A percentile compares a stretch with the other conserved stretches of the same genome.
phyloP scores from a whole-genome alignment of 768 basidiomycete species.

The Butyriboletus loyo region DNA sequence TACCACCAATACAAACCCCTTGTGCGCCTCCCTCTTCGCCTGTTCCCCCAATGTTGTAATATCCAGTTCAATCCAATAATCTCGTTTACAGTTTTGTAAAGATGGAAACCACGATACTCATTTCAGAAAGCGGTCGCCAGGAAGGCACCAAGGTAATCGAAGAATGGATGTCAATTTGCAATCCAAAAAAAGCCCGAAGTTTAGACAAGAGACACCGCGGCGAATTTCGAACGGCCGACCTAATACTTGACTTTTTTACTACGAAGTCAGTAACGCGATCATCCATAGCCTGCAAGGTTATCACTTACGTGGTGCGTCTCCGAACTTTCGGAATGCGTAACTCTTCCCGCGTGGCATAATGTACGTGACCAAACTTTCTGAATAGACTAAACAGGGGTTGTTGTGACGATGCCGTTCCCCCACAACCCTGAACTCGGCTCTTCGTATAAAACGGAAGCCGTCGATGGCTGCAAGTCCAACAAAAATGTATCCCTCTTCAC shows the following conservation, averaged over 20 bases:
- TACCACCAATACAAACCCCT: constrained; percentile 12
- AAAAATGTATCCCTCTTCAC: constrained; percentile 10
- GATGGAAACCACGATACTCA: constrained; percentile 12
- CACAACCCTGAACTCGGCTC: not conserved
- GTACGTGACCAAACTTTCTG: not conserved
- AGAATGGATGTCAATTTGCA: constrained; percentile 17
- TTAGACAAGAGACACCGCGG: constrained; percentile 27
- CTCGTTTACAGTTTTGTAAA: not conserved
- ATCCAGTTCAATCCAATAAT: constrained; percentile 10
- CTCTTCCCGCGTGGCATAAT: constrained; percentile 9
- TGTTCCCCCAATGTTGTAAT: constrained; percentile 18
- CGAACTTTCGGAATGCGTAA: constrained; percentile 10
- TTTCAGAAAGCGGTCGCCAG: constrained; percentile 9
- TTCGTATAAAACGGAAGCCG: constrained; percentile 17
- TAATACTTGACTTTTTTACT: constrained; percentile 3
- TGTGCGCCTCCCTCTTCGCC: constrained; percentile 2
- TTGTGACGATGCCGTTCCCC: constrained; percentile 3
- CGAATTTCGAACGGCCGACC: constrained; percentile 14
- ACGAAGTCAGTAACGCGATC: constrained; percentile 18
- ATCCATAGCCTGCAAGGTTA: constrained; percentile 17
- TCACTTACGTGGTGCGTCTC: constrained; percentile 27
- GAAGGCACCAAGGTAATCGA: constrained; percentile 18
- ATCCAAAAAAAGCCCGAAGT: constrained; percentile 14
- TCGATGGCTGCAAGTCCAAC: not conserved
- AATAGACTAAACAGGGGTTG: constrained; percentile 12